phyloP scores from a whole-genome alignment of 768 basidiomycete species.

The Hydnum rufescens region DNA sequence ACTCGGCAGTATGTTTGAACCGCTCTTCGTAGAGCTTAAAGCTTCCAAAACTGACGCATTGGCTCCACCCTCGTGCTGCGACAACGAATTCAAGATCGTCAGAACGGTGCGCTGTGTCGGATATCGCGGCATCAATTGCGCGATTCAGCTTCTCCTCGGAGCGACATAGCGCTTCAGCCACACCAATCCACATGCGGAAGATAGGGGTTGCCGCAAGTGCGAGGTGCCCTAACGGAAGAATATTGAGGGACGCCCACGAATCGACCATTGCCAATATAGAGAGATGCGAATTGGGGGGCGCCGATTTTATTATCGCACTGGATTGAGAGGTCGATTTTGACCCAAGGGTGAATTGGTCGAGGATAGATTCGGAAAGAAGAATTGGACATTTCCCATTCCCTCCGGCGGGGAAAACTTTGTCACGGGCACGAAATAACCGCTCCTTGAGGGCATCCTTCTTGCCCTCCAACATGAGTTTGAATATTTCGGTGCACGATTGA shows the following conservation, averaged over 20 bases:
- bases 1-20: conserved; percentile 58
- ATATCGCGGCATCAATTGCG: conserved; percentile 54
- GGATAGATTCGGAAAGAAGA: conserved; percentile 60
- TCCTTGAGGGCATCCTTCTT: conserved; percentile 36
- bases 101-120: conserved; percentile 58
- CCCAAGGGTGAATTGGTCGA: conserved; percentile 81
- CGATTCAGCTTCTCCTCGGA: conserved; percentile 36
- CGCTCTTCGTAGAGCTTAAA: conserved; percentile 73
- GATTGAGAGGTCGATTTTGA: conserved; percentile 13
- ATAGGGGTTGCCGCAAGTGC: conserved; percentile 88
- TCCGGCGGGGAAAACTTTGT: conserved; percentile 45
- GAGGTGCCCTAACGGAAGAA: conserved; percentile 81
- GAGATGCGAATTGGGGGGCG: conserved; percentile 60
- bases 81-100: conserved; percentile 92
- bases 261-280: conserved; percentile 96
- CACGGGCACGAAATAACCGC: conserved; percentile 54
- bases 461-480: conserved; percentile 79
- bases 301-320: conserved; percentile 11
- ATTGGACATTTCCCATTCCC: conserved; percentile 31
- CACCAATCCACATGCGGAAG: conserved; percentile 91
- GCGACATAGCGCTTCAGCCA: conserved; percentile 87
- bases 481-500: conserved; percentile 65
- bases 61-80: conserved; percentile 88
- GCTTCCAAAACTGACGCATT: conserved; percentile 79
- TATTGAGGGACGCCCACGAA: conserved; percentile 76